Base-by-base conservation (phyloP, 177 flowering plant genomes). In the Vitis hybrid region DNA sequence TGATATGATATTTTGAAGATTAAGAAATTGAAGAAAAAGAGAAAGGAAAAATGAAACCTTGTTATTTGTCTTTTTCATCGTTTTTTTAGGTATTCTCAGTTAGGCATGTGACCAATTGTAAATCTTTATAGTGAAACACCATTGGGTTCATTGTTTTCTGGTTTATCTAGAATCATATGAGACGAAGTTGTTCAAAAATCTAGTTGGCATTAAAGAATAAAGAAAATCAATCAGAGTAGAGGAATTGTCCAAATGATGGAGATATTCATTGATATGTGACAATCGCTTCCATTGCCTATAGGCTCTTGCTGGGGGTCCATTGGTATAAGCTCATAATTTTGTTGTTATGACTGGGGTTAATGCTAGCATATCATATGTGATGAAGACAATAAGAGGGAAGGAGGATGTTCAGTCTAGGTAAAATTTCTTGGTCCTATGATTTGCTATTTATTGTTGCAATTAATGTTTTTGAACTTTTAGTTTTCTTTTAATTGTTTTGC, bases 321-420 rank as follows among this genome's bases (percentile, higher is more conserved):
- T 94, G 78, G 80, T 88, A 47, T 98, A 95, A 82, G 99, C 98
- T 18, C 95, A 97, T 33, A 95, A 95, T 72, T 90, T 95, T 82
- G 99, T 98, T 62, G 95, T 92, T 18, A 95, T 92, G 90, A 95
- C 98, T 0, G 97, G 98, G 68, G 97, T 89, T 14, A 91, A 92
- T 85, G 97, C 98, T 58, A 98, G 97, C 57, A 86, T 95, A 64
- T 85, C 97, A 5, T 87, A 87, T 85, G 31, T 28, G 68, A 82
- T 95, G 95, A 93, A 82, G 73, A 89, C 94, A 82, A 51, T 93
- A 57, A 86, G 96, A 73, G 99, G 99, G 70, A 92, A 88, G 78
- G 98, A 93, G 75, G 99, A 95, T 84, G 85, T 93, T 11, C 85
- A 91, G 71, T 75, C 95, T 15, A 93, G 95, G 99, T 90, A 63